Conservation (phyloP, 108 stramenopile genomes). For the Nitzschia putrida region DNA sequence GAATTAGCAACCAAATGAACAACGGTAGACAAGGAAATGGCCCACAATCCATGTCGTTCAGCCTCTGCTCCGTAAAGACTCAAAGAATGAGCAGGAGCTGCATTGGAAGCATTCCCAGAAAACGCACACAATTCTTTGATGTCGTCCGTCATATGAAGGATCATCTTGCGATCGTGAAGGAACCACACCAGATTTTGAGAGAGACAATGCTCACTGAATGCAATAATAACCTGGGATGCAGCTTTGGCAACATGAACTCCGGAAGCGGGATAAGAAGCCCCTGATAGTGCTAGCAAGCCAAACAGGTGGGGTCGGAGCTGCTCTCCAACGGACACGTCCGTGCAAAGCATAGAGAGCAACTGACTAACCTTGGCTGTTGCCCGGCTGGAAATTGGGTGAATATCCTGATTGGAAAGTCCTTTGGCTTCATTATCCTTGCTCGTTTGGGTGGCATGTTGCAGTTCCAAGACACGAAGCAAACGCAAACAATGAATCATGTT, state of each 20-base stretch:
- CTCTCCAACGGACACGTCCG: slow-evolving; percentile 84
- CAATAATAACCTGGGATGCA: slow-evolving; percentile 83
- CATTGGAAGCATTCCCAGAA: slow-evolving; percentile 15
- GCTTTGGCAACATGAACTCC: slow-evolving; percentile 88
- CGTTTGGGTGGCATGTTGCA: slow-evolving; percentile 77
- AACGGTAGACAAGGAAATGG: slow-evolving; percentile 77
- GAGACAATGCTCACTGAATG: slow-evolving; percentile 78
- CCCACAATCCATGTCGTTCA: slow-evolving; percentile 85
- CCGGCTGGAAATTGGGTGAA: slow-evolving; percentile 29
- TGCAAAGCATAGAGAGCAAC: slow-evolving; percentile 81
- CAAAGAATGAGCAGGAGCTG: slow-evolving; percentile 19
- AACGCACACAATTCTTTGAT: slow-evolving; percentile 82
- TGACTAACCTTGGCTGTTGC: slow-evolving; percentile 81
- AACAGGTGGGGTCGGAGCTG: slow-evolving; percentile 91
- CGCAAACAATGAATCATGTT: slow-evolving; percentile 94
- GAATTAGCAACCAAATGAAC: slow-evolving; percentile 74
- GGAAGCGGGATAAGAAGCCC: slow-evolving; percentile 82
- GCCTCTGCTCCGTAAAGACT: slow-evolving; percentile 80
- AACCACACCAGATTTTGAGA: slow-evolving; percentile 87
- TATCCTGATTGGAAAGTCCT: slow-evolving; percentile 20
- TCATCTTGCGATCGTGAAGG: slow-evolving; percentile 91
- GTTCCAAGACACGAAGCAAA: slow-evolving; percentile 87
- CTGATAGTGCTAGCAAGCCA: slow-evolving; percentile 85
- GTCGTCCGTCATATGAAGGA: slow-evolving; percentile 94
- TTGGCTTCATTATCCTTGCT: slow-evolving; percentile 26